Percentiles rank a stretch among this genome's conserved stretches.
These are phyloP conservation scores for Acmispon strigosus DNA, from an alignment of 306 rosid genomes.

Conservation along the genomic window DNA sequence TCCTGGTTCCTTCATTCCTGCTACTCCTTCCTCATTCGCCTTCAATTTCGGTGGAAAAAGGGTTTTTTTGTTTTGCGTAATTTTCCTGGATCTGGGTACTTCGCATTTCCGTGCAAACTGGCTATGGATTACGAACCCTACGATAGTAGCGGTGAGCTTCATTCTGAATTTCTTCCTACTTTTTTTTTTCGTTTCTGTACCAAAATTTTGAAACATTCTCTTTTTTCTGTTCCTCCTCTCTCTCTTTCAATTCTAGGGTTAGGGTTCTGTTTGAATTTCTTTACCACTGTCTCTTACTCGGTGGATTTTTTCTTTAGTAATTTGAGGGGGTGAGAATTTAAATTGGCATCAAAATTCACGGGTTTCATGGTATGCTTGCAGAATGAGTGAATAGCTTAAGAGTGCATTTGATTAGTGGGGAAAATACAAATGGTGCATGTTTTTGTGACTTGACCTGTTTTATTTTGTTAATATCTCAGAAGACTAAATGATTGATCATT, in stretches of 20 bases:
- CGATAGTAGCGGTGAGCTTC: slow-evolving; percentile 86
- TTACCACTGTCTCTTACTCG: not conserved
- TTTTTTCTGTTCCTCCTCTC: not conserved
- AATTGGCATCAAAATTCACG: not conserved
- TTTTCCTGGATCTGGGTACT: not conserved
- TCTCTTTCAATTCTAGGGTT: slow-evolving; percentile 18
- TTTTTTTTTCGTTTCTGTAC: not conserved
- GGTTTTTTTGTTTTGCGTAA: not conserved
- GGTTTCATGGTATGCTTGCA: not conserved
- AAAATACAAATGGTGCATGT: not conserved
- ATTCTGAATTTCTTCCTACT: slow-evolving; percentile 6
- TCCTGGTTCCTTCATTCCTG: not conserved
- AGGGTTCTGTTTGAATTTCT: slow-evolving; percentile 13
- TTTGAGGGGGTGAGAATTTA: slow-evolving; percentile 7
- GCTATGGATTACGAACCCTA: slow-evolving; percentile 94
- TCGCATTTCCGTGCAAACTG: slow-evolving; percentile 33
- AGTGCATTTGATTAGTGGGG: not conserved
- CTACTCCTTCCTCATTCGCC: not conserved
- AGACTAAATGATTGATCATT: not conserved
- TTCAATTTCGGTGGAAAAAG: not conserved
- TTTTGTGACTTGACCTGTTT: not conserved
- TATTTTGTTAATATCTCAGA: not conserved
- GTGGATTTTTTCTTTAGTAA: slow-evolving; percentile 1
- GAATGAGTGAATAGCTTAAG: not conserved
- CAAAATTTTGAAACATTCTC: slow-evolving; percentile 1